Percentiles rank a stretch among this genome's conserved stretches.
Conservation (phyloP, 2,329 filamentous ascomycete species). For the Nemania serpens region DNA sequence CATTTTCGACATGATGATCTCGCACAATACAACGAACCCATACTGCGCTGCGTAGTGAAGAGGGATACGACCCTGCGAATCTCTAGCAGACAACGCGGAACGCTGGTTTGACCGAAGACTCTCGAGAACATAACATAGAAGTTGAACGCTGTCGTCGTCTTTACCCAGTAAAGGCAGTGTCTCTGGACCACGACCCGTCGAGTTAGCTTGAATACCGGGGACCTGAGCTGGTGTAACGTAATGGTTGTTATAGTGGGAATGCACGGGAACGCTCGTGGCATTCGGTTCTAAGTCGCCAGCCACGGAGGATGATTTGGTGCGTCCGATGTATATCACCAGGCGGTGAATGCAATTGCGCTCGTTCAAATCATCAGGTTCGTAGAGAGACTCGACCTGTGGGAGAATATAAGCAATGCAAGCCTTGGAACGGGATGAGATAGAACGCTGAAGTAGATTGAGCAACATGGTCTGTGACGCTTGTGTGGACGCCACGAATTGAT, state of each 20-base stretch:
- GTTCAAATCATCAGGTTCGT: conserved; percentile 92
- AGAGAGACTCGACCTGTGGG: conserved; percentile 68
- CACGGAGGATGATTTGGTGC: conserved; percentile 60
- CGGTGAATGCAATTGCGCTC: conserved; percentile 92
- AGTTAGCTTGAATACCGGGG: conserved; percentile 61
- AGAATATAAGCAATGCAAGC: conserved; percentile 74
- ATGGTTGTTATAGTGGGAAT: conserved; percentile 63
- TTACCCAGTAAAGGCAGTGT: conserved; percentile 69
- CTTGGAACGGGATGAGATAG: conserved; percentile 72
- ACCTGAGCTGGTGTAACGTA: conserved; percentile 78
- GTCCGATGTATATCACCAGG: conserved; percentile 87
- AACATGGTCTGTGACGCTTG: conserved; percentile 67
- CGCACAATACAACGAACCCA: conserved; percentile 87
- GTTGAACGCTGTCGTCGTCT: conserved; percentile 75
- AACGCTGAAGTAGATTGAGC: conserved; percentile 78
- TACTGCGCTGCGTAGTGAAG: conserved; percentile 95
- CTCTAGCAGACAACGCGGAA: conserved; percentile 67
- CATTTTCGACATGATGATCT: conserved; percentile 86
- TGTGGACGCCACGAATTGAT: conserved; percentile 58
- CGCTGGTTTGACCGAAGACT: conserved; percentile 71
- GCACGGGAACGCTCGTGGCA: conserved; percentile 54
- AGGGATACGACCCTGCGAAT: conserved; percentile 81
- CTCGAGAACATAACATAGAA: conserved; percentile 68
- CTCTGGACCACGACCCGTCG: conserved; percentile 60
- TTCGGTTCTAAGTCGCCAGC: conserved; percentile 56